A percentile compares a stretch with the other conserved stretches of the same genome.
Conservation (phyloP, 2,329 filamentous ascomycete genomes). For the Fusarium subtropicale region DNA sequence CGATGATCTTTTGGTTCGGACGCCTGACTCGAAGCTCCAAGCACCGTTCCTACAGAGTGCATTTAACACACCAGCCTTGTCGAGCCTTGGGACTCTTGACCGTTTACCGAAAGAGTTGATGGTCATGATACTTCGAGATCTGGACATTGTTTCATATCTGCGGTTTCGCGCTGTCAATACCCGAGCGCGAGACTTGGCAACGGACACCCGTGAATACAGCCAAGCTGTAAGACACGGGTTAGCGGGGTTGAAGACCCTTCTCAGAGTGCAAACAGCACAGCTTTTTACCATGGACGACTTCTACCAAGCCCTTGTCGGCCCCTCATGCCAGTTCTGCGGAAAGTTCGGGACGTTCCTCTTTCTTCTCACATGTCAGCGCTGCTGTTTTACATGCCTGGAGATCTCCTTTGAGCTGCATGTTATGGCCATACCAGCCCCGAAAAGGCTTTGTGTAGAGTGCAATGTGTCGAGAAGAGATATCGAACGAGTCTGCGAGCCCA, state of each 20-base stretch:
- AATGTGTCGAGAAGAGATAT: neutral
- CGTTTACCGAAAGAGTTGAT: constrained; percentile 9
- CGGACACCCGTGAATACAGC: constrained; percentile 1
- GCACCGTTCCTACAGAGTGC: constrained; percentile 7
- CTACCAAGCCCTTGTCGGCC: neutral
- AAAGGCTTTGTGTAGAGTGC: neutral
- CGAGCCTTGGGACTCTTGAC: neutral
- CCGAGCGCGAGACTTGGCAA: constrained; percentile 9
- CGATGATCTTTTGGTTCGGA: constrained; percentile 12
- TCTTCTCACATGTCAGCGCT: constrained; percentile 10
- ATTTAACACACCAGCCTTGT: neutral
- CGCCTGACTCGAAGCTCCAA: constrained; percentile 4
- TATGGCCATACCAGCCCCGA: constrained; percentile 11
- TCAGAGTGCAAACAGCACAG: constrained; percentile 1
- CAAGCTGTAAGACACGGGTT: neutral
- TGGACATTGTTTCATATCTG: constrained; percentile 22
- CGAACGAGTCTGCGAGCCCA: constrained; percentile 1
- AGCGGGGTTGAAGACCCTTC: constrained; percentile 12
- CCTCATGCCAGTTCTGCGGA: constrained; percentile 1
- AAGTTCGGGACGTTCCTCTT: constrained; percentile 22
- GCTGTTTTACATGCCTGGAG: constrained; percentile 25
- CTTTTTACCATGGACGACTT: neutral
- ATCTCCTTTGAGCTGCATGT: neutral
- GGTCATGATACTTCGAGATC: constrained; percentile 5
- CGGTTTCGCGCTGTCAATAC: constrained; percentile 6